These are phyloP conservation scores for Penicillium sp. DNA, from an alignment of 2,329 filamentous ascomycete genomes.

Conservation along the genomic window DNA sequence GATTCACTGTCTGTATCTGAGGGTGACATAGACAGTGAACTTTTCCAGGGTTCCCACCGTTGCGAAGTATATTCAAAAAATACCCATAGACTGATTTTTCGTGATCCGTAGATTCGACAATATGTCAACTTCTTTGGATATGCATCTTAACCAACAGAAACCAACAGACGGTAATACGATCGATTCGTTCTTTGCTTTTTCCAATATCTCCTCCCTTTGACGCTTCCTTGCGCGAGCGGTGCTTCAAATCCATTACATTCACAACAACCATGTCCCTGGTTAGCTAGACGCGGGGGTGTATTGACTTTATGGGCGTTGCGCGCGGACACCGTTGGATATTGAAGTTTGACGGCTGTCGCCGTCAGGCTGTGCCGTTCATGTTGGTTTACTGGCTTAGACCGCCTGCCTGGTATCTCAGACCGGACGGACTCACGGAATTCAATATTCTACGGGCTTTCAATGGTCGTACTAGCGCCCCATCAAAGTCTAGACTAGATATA, in stretches of 20 bases:
- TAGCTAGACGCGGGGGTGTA: neutral
- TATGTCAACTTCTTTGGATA: too few species aligned
- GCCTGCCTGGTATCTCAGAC: conserved; percentile 1
- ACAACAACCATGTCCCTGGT: neutral
- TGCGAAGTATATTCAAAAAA: neutral
- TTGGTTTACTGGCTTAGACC: neutral
- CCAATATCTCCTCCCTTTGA: neutral
- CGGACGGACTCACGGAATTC: neutral
- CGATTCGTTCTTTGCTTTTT: neutral
- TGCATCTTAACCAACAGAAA: too few species aligned
- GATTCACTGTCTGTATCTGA: conserved; percentile 16
- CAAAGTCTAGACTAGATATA: neutral
- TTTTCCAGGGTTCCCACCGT: neutral
- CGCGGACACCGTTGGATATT: neutral
- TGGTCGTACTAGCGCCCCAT: neutral
- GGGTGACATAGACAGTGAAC: conserved; percentile 18
- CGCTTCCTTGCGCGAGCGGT: neutral
- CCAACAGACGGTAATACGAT: too few species aligned
- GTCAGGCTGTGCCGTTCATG: neutral
- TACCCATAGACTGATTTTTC: neutral
- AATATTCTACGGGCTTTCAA: neutral
- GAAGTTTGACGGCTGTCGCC: neutral
- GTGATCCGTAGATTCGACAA: neutral
- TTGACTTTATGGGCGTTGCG: conserved; percentile 5
- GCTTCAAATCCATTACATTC: neutral